A percentile compares a stretch with the other conserved stretches of the same genome.
phyloP scores from a whole-genome alignment of 352 stramenopile genomes.

The Phytophthora idaei region DNA sequence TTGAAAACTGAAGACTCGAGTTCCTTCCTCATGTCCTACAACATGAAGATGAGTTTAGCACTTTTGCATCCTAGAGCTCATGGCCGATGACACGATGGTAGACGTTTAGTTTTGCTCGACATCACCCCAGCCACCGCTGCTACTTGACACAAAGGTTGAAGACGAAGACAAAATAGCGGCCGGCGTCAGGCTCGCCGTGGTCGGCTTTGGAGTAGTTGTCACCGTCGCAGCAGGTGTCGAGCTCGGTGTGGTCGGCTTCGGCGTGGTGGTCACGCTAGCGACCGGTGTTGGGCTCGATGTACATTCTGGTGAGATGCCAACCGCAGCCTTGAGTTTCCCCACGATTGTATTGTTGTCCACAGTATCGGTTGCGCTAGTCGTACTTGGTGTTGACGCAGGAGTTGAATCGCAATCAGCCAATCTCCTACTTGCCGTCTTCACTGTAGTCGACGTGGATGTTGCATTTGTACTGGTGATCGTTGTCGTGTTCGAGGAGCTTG shows the following conservation, averaged over 20 bases:
- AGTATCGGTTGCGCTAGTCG: conserved; percentile 1
- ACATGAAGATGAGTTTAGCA: too few relatives aligned
- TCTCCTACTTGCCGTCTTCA: background rate
- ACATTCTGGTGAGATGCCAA: background rate
- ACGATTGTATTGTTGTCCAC: conserved; percentile 21
- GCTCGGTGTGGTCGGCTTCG: background rate
- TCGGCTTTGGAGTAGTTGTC: background rate
- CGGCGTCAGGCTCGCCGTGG: background rate
- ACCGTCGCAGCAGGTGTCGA: background rate
- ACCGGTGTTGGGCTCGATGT: conserved; percentile 3
- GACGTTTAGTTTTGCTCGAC: conserved; percentile 19
- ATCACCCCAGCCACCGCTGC: conserved; percentile 5
- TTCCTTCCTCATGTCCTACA: too few relatives aligned
- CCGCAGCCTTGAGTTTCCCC: conserved; percentile 17
- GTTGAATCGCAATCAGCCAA: background rate
- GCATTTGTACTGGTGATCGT: conserved; percentile 11
- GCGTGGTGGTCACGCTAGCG: background rate
- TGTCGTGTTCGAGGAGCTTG: conserved; percentile 14
- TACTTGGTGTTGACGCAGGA: background rate
- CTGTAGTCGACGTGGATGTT: conserved; percentile 3
- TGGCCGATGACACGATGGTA: too few relatives aligned
- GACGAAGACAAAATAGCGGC: background rate
- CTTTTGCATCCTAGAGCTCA: too few relatives aligned
- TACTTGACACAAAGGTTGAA: conserved; percentile 5
- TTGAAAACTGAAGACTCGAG: too few relatives aligned